phyloP scores from a whole-genome alignment of 345 rosid species.

The Eucalyptus polyanthemos region DNA sequence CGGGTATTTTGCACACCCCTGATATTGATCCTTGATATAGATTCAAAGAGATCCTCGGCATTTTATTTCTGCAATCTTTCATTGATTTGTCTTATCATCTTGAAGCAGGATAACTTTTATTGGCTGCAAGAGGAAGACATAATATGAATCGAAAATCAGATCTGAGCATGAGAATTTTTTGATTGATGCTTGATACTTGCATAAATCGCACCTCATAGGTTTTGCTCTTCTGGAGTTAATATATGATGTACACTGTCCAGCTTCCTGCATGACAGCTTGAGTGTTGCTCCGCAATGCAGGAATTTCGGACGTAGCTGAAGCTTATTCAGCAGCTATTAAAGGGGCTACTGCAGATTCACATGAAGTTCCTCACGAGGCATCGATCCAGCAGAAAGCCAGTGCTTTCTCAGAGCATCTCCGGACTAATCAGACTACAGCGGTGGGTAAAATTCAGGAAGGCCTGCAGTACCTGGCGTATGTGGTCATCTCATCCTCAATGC shows the following conservation, averaged over 20 bases:
- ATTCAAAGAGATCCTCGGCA: not conserved
- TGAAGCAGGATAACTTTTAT: not conserved
- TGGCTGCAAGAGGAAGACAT: not conserved
- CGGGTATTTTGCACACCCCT: too few relatives aligned
- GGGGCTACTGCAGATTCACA: not conserved
- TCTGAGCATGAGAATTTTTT: not conserved
- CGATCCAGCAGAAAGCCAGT: not conserved
- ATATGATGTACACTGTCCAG: not conserved
- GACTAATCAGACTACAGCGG: not conserved
- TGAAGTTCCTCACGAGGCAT: not conserved
- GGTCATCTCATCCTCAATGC: conserved; percentile 41
- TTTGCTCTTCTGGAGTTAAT: not conserved
- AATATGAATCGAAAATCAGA: not conserved
- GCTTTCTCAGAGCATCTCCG: not conserved
- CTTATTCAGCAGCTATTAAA: conserved; percentile 18
- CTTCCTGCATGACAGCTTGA: not conserved
- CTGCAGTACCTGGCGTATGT: not conserved
- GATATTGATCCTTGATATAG: not conserved
- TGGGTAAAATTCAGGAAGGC: not conserved
- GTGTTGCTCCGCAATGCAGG: conserved; percentile 19
- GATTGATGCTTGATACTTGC: not conserved
- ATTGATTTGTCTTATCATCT: not conserved
- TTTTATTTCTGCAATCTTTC: not conserved
- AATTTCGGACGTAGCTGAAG: conserved; percentile 81
- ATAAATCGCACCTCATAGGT: not conserved